A percentile compares a stretch with the other conserved stretches of the same genome.
phyloP scores from a whole-genome alignment of 257 asterid species.

The Eustoma russellianum region DNA sequence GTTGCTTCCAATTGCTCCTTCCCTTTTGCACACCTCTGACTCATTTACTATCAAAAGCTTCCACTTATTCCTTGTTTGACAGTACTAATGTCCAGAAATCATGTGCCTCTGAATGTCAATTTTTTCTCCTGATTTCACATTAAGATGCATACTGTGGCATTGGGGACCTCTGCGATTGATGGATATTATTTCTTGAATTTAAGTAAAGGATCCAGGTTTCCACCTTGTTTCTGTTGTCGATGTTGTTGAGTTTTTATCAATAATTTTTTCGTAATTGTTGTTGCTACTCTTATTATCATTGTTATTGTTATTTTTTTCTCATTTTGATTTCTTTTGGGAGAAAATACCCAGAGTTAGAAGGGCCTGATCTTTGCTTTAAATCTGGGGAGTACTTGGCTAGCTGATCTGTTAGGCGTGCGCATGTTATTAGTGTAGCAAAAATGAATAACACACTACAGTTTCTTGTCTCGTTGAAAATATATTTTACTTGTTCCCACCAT shows the following conservation, averaged over 20 bases:
- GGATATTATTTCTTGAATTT: too few species aligned
- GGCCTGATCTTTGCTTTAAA: too few species aligned
- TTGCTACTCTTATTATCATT: neutral
- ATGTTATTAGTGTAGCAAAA: too few species aligned
- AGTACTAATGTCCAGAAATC: neutral
- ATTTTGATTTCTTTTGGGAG: neutral
- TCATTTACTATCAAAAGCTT: neutral
- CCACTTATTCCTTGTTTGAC: neutral
- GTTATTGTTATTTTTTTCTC: neutral
- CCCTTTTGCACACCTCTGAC: neutral
- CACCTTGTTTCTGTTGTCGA: too few species aligned
- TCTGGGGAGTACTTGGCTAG: too few species aligned
- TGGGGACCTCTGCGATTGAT: neutral
- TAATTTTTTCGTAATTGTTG: too few species aligned
- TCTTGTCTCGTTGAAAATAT: too few species aligned
- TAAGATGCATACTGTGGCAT: neutral
- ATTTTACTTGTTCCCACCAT: too few species aligned
- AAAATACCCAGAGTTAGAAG: neutral
- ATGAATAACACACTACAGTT: too few species aligned
- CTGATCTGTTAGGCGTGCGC: too few species aligned
- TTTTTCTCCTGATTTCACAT: neutral
- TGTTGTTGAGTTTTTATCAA: too few species aligned
- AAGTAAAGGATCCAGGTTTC: too few species aligned
- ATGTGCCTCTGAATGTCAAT: neutral
- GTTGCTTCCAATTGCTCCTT: neutral